Conservation (phyloP, 2,329 filamentous ascomycete species). For the Calonectria henricotiae region DNA sequence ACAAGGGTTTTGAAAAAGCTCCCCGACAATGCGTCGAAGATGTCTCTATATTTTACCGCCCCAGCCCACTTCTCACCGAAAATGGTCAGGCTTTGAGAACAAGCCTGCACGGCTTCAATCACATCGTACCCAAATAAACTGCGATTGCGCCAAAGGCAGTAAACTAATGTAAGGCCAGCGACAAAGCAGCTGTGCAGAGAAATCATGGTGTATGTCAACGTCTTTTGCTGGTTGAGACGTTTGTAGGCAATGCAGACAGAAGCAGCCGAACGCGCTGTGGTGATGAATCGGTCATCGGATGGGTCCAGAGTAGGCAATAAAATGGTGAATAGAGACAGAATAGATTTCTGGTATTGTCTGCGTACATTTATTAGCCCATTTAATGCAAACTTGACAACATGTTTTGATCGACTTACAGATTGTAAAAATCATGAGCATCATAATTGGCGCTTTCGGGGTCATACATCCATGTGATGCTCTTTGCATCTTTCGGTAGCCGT, state of each 20-base stretch:
- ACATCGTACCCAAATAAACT: constrained; percentile 9
- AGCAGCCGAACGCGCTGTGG: constrained; percentile 1
- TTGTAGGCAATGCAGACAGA: constrained; percentile 54
- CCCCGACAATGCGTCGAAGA: constrained; percentile 8
- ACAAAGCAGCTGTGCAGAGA: constrained; percentile 55
- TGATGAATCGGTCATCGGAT: neutral
- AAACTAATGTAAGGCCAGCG: constrained; percentile 25
- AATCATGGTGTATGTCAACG: constrained; percentile 54
- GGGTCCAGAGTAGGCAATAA: neutral
- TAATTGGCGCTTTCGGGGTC: constrained; percentile 50
- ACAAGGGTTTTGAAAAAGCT: constrained; percentile 6
- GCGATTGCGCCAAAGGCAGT: constrained; percentile 3
- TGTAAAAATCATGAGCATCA: constrained; percentile 51
- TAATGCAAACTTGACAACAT: neutral
- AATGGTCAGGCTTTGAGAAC: constrained; percentile 4
- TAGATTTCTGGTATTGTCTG: constrained; percentile 14
- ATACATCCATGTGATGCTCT: constrained; percentile 51
- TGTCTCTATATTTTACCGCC: constrained; percentile 4
- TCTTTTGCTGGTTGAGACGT: constrained; percentile 52
- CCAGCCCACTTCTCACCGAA: constrained; percentile 11
- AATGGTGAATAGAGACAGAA: constrained; percentile 2
- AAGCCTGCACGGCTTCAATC: constrained; percentile 10
- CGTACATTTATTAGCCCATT: no score
- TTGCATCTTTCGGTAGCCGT: constrained; percentile 43
- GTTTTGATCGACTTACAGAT: neutral